Conservation (phyloP, 2,329 filamentous ascomycete species). For the Cladosporium sp. region DNA sequence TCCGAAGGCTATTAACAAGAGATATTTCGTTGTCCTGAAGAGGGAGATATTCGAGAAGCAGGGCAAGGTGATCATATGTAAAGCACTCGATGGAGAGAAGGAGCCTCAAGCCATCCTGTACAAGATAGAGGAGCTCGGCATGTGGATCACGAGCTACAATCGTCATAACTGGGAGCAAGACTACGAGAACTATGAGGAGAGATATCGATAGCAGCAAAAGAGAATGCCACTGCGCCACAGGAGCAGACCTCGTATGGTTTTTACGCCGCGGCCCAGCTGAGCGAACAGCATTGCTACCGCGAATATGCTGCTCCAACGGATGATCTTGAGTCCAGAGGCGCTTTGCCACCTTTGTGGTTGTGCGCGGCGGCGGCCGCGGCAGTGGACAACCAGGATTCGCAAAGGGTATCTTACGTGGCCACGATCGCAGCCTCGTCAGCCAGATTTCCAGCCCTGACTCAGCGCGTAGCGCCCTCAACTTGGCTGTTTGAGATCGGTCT, state of each 20-base stretch:
- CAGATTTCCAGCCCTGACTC: neutral
- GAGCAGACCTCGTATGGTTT: conserved; percentile 4
- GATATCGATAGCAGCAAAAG: conserved; percentile 15
- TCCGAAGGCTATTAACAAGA: conserved; percentile 15
- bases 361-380: conserved; percentile 1
- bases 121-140: conserved; percentile 13
- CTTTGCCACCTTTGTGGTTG: conserved; percentile 7
- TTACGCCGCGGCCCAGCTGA: conserved; percentile 1
- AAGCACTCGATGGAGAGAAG: conserved; percentile 14
- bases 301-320: neutral
- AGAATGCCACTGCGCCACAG: conserved; percentile 4
- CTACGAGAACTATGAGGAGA: conserved; percentile 14
- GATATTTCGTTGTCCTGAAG: conserved; percentile 12
- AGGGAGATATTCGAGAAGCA: conserved; percentile 17
- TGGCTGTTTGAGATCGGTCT: neutral
- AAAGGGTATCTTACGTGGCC: conserved; percentile 1
- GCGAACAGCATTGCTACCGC: conserved; percentile 10
- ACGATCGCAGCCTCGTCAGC: conserved; percentile 2
- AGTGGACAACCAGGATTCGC: conserved; percentile 1
- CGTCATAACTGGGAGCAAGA: conserved; percentile 16
- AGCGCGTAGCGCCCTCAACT: neutral
- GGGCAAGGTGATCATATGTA: conserved; percentile 15
- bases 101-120: conserved; percentile 13
- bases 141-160: conserved; percentile 13
- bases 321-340: conserved; percentile 13